These are phyloP conservation scores for Penicillium thymicola DNA, from an alignment of 2,329 filamentous ascomycete genomes.

Conservation along the genomic window DNA sequence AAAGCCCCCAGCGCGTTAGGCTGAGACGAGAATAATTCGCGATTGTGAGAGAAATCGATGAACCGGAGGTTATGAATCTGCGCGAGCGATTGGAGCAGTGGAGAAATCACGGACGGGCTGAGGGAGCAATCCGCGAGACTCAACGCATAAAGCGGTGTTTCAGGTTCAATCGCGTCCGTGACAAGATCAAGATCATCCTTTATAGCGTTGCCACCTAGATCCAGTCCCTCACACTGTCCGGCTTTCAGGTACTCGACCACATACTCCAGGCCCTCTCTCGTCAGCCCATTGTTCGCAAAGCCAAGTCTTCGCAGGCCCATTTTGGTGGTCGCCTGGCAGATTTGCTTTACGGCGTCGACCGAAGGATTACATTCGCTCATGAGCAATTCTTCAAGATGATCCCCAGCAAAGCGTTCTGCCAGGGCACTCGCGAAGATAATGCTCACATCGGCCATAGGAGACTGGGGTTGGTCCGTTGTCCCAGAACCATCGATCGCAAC, in stretches of 20 bases:
- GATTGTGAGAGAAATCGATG: constrained; percentile 89
- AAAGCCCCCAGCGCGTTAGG: constrained; percentile 73
- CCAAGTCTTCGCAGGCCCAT: constrained; percentile 76
- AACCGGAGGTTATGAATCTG: constrained; percentile 74
- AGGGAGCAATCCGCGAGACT: constrained; percentile 85
- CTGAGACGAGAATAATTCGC: constrained; percentile 68
- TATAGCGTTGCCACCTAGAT: constrained; percentile 80
- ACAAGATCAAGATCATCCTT: constrained; percentile 51
- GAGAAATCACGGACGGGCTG: constrained; percentile 66
- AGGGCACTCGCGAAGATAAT: constrained; percentile 71
- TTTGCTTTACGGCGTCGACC: constrained; percentile 65
- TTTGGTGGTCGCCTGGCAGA: constrained; percentile 79
- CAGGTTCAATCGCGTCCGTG: constrained; percentile 34
- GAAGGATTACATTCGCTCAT: constrained; percentile 74
- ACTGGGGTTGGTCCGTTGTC: constrained; percentile 10
- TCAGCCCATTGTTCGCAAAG: constrained; percentile 76
- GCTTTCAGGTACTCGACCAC: constrained; percentile 72
- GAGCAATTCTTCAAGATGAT: constrained; percentile 75
- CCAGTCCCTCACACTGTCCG: constrained; percentile 79
- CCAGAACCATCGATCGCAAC: constrained; percentile 25
- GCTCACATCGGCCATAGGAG: constrained; percentile 50
- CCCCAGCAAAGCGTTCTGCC: constrained; percentile 70
- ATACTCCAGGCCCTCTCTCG: constrained; percentile 69
- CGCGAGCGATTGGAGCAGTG: constrained; percentile 69
- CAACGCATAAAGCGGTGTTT: constrained; percentile 69